Evolutionary conservation across 2,329 filamentous ascomycete genomes (phyloP).

Genomic region (Ascomycota sp.): DNA sequence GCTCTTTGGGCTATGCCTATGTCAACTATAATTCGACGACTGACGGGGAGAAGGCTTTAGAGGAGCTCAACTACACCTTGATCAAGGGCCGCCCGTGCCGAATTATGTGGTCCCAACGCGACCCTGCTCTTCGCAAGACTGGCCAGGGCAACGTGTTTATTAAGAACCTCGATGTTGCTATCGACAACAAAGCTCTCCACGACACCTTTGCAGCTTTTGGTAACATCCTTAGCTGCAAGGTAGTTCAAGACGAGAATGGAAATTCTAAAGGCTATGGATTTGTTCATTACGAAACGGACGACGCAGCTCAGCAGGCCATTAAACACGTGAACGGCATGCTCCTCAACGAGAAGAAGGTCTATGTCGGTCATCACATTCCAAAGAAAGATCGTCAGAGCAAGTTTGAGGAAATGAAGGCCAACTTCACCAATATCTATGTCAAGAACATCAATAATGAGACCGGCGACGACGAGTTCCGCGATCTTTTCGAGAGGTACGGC

Average conservation of each 20-base stretch:
- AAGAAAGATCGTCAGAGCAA: constrained; percentile 99
- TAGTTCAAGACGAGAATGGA: constrained; percentile 87
- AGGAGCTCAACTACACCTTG: constrained; percentile 98
- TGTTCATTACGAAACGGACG: constrained; percentile 97
- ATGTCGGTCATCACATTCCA: constrained; percentile 95
- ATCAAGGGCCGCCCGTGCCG: constrained; percentile 98
- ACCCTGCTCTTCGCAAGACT: constrained; percentile 95
- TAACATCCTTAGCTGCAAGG: constrained; percentile 98
- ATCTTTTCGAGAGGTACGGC: constrained; percentile 76
- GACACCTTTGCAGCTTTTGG: constrained; percentile 97
- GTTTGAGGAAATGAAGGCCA: constrained; percentile 99
- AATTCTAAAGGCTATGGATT: constrained; percentile 98
- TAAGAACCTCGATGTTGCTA: constrained; percentile 96
- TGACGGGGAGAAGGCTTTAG: constrained; percentile 92
- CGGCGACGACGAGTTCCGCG: constrained; percentile 82
- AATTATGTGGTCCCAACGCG: constrained; percentile 99
- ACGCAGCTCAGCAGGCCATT: constrained; percentile 89
- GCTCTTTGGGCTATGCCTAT: constrained; percentile 96
- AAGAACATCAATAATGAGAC: constrained; percentile 83
- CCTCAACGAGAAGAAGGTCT: constrained; percentile 99
- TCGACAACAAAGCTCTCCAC: constrained; percentile 99
- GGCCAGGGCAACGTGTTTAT: constrained; percentile 99
- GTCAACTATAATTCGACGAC: constrained; percentile 98
- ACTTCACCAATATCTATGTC: constrained; percentile 99
- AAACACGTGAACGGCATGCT: constrained; percentile 99